These are phyloP conservation scores for Leucosporidium scottii DNA, from an alignment of 768 basidiomycete species.

Conservation along the genomic window DNA sequence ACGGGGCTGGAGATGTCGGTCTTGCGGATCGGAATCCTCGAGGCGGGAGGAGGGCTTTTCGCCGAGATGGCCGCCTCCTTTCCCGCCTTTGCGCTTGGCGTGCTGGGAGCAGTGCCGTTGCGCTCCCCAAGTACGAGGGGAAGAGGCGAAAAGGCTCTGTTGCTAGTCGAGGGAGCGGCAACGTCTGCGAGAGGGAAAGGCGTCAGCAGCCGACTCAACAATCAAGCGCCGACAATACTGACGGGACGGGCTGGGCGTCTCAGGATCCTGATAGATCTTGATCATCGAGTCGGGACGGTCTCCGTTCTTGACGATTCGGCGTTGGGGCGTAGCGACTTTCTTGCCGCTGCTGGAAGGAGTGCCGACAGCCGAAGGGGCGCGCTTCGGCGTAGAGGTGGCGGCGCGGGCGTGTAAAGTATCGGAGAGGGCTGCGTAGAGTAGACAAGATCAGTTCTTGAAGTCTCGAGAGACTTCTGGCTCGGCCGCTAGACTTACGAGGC, in stretches of 20 bases:
- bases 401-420: background rate
- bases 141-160: too few species aligned
- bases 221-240: background rate
- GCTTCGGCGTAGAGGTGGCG: background rate
- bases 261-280: background rate
- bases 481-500: background rate
- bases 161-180: background rate
- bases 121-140: background rate
- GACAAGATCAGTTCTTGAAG: too few species aligned
- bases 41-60: background rate
- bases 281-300: background rate
- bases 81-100: background rate
- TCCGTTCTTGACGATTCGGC: too few species aligned
- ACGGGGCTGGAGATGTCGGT: conserved; percentile 1
- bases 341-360: conserved; percentile 4
- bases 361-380: background rate
- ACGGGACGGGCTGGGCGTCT: background rate
- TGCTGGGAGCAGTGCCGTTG: too few species aligned
- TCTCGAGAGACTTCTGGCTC: background rate
- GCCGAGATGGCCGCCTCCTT: background rate
- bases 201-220: too few species aligned
- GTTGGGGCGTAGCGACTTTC: background rate
- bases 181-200: too few species aligned
- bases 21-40: conserved; percentile 9
- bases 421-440: background rate